phyloP scores from a whole-genome alignment of 2,329 filamentous ascomycete species.

The Phyllosticta ampelicida region DNA sequence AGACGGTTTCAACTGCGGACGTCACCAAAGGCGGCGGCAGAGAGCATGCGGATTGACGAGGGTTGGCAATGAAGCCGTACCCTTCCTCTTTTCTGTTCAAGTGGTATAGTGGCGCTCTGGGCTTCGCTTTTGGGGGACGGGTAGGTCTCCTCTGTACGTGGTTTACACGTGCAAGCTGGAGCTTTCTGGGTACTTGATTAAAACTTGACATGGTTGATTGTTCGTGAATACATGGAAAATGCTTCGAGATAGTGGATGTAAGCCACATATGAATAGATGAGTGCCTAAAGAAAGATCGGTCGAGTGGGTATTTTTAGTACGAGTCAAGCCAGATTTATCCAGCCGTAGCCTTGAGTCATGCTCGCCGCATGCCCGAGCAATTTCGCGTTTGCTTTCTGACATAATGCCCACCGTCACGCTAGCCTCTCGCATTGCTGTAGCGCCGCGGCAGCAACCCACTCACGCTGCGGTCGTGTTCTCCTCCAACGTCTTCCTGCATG shows the following conservation, averaged over 20 bases:
- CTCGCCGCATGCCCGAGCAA: background rate
- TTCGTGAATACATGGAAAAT: constrained; percentile 8
- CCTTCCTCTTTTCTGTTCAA: background rate
- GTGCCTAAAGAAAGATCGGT: background rate
- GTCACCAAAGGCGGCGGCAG: background rate
- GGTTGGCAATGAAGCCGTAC: background rate
- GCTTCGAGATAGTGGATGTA: background rate
- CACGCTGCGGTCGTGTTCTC: constrained; percentile 3
- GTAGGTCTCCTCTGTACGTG: constrained; percentile 5
- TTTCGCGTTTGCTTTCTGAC: constrained; percentile 8
- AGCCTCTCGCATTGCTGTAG: constrained; percentile 3
- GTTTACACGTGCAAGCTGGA: constrained; percentile 2
- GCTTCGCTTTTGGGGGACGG: constrained; percentile 1
- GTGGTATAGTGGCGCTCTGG: constrained; percentile 6
- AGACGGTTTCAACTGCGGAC: background rate
- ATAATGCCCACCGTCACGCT: constrained; percentile 4
- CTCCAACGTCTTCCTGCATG: constrained; percentile 3
- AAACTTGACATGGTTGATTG: constrained; percentile 1
- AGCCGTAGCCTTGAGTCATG: background rate
- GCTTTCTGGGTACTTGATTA: constrained; percentile 1
- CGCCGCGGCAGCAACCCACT: constrained; percentile 4
- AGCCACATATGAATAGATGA: background rate
- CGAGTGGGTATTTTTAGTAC: background rate
- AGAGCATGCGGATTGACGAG: background rate
- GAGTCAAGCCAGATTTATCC: background rate